Evolutionary conservation across 805 yeast genomes (phyloP), one percentile per base, ranked within the genome.

Genomic region (Danielozyma ontarioensis): DNA sequence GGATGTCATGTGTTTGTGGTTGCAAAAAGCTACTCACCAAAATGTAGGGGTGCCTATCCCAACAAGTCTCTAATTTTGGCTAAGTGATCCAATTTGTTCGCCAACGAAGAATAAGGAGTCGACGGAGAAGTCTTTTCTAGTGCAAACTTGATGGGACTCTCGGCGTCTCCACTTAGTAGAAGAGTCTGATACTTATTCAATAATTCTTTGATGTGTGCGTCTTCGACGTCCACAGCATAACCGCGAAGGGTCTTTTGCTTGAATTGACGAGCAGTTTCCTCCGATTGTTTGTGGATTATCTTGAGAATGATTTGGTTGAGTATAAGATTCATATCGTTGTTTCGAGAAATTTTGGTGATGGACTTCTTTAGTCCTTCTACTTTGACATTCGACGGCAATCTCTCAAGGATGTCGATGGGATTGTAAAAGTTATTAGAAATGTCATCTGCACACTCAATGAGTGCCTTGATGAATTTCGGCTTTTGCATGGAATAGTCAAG

Each of bases 391-490:
- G 62, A 58, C 0, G 90, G 84, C 38, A 89, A 80, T 19, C 76
- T 61, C 36, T 71, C 64, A 21, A 89, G 64, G 11, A 89, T 80
- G 1, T 75, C 74, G n/a, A 79, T 70, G 3, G 93, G 86, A 45
- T 80, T 83, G 45, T 62, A 61, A 34, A 50, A 64, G 22, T 51
- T 49, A 40, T 48, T 56, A 2, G 66, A 52, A 28, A 70, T 69
- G 31, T 71, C 78, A 42, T 83, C 85, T 1, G 84, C 78, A 34
- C 75, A 66, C 37, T 82, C 80, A 35, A 93, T 69, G 30, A 90
- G 62, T 5, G 83, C 83, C 39, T 76, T 75, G 27, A 90, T 80
- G 50, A 86, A 88, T n/a, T 67, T 67, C 0, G 96, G 93, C 42
- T 78, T 78, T 25, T 70, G 68, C 62, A 80, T 70, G 14, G 95